Evolutionary conservation across 768 basidiomycete species (phyloP), one percentile per base, ranked within the genome.

Genomic region (Tulasnella calospora): DNA sequence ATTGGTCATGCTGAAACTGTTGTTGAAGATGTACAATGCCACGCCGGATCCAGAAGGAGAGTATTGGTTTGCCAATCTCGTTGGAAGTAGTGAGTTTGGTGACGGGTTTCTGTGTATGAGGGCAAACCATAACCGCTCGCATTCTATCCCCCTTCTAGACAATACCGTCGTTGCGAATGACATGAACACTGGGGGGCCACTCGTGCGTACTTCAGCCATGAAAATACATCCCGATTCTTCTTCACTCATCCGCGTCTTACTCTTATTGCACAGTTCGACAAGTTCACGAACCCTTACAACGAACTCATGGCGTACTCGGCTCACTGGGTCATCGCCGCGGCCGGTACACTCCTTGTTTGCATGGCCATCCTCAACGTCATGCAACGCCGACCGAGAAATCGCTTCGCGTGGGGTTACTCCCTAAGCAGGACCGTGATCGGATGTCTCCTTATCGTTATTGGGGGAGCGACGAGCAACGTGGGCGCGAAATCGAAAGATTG

Each of bases 301-400:
- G 61, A 67, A 23, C 61, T 67, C 33, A 67, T 67, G 61, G 61
- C 61, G 30, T 67, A 67, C 30, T 67, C 61, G 23, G 61, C 33
- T 35, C 27, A 67, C n/a, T 67, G 61, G 61, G 30, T 67, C 30
- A 67, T 67, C 30, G 30, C 61, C 61, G 61, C 27, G 30, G 23
- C 8, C 61, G 61, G 61, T 3, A 67, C 61, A 33, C 61, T 67
- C 30, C 61, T 67, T 17, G 61, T 67, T 0, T 67, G 61, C 61
- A 67, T 67, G 61, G 61, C 61, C 15, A 67, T 67, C 61, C 61
- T 67, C 61, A 67, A 67, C 13, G 61, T 67, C 15, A 67, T 67
- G 61, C 61, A 67, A 35, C 61, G 61, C 13, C 61, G 61, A 13
- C 61, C 61, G 30, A 33, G 61, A 19, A 67, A 67, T 30, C 27